phyloP scores from a whole-genome alignment of 2,329 filamentous ascomycete genomes.

The Coniella vitis region DNA sequence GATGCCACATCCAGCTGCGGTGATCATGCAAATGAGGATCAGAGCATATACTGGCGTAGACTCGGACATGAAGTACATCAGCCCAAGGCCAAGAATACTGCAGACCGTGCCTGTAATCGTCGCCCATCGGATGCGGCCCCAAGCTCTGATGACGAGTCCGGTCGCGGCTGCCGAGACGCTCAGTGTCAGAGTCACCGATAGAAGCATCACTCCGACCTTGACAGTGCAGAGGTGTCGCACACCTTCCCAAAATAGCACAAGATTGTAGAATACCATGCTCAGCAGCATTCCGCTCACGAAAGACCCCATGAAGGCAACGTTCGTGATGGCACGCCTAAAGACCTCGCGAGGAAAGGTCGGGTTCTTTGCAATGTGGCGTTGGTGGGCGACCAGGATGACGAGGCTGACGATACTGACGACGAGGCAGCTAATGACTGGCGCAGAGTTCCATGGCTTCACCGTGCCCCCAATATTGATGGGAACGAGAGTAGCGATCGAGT shows the following conservation, averaged over 20 bases:
- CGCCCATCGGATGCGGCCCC: slow-evolving; percentile 7
- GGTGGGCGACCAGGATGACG: slow-evolving; percentile 4
- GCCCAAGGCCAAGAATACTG: background rate
- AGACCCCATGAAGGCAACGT: slow-evolving; percentile 8
- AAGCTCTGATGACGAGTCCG: slow-evolving; percentile 3
- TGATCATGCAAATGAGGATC: slow-evolving; percentile 3
- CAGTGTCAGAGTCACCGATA: slow-evolving; percentile 9
- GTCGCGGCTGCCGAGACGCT: slow-evolving; percentile 18
- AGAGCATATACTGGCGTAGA: background rate
- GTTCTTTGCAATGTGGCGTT: background rate
- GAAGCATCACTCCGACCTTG: slow-evolving; percentile 1
- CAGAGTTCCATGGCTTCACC: background rate
- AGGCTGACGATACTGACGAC: background rate
- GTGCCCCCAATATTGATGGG: slow-evolving; percentile 14
- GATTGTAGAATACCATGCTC: slow-evolving; percentile 13
- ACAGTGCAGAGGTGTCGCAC: slow-evolving; percentile 3
- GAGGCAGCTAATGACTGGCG: background rate
- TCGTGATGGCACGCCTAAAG: slow-evolving; percentile 2
- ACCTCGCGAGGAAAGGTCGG: slow-evolving; percentile 9
- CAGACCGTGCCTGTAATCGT: slow-evolving; percentile 4
- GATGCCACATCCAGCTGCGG: slow-evolving; percentile 8
- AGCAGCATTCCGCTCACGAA: slow-evolving; percentile 6
- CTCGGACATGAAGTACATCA: slow-evolving; percentile 11
- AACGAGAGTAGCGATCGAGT: slow-evolving; percentile 3
- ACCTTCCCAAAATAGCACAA: slow-evolving; percentile 12